Percentiles rank a stretch among this genome's conserved stretches.
Evolutionary conservation across 2,329 filamentous ascomycete genomes (phyloP).

Genomic region (Aspergillus brunneoviolaceus): DNA sequence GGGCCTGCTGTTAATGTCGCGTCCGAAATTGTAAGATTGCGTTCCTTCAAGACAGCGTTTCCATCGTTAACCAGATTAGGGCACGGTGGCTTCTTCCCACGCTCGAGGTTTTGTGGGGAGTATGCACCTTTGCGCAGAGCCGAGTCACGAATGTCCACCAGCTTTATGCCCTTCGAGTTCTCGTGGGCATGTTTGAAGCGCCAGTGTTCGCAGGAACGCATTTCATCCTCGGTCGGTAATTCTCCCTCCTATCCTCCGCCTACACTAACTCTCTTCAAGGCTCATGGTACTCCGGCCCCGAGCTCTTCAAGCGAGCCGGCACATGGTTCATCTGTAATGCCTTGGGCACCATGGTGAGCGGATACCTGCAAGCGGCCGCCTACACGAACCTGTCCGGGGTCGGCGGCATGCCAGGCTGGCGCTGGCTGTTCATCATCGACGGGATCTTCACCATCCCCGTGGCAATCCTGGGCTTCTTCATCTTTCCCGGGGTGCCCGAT

Average conservation of each 20-base stretch:
- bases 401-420: slow-evolving; percentile 52
- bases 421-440: slow-evolving; percentile 60
- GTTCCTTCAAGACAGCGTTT: too few species aligned
- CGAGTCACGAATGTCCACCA: slow-evolving; percentile 33
- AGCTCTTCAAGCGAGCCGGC: slow-evolving; percentile 55
- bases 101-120: slow-evolving; percentile 36
- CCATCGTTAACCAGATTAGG: slow-evolving; percentile 5
- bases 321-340: slow-evolving; percentile 56
- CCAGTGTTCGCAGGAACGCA: slow-evolving; percentile 36
- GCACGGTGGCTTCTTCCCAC: slow-evolving; percentile 31
- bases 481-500: slow-evolving; percentile 46
- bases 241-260: too few species aligned
- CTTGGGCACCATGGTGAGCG: slow-evolving; percentile 58
- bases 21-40: slow-evolving; percentile 24
- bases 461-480: slow-evolving; percentile 54
- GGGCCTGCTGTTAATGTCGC: slow-evolving; percentile 30
- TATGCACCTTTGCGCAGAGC: slow-evolving; percentile 36
- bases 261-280: slow-evolving; percentile 14
- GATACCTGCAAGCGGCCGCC: slow-evolving; percentile 56
- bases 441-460: slow-evolving; percentile 58
- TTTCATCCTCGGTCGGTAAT: slow-evolving; percentile 29
- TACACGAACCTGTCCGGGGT: slow-evolving; percentile 55
- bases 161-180: slow-evolving; percentile 35
- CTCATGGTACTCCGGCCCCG: slow-evolving; percentile 46
- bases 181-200: slow-evolving; percentile 36